These are phyloP conservation scores for Pezicula neosporulosa DNA, from an alignment of 2,329 filamentous ascomycete species.

Conservation along the genomic window DNA sequence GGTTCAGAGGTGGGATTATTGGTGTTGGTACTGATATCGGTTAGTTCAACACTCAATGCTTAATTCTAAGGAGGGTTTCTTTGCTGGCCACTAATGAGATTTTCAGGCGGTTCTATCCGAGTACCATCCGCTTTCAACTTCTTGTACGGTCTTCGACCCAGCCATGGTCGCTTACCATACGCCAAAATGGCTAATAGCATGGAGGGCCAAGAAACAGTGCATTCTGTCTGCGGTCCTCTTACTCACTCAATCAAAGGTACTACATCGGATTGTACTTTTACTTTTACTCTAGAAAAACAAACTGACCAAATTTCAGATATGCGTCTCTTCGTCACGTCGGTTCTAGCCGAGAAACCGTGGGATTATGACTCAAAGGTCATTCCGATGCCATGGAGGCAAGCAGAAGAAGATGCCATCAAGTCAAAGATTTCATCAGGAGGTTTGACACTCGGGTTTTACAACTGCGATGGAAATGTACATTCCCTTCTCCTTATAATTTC, in stretches of 20 bases:
- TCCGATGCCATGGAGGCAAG: conserved; percentile 33
- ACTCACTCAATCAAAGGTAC: conserved; percentile 35
- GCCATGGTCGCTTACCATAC: conserved; percentile 22
- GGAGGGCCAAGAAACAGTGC: conserved; percentile 40
- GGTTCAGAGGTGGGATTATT: conserved; percentile 20
- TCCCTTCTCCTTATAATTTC: neutral
- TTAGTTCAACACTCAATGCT: neutral
- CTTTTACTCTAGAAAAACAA: conserved; percentile 18
- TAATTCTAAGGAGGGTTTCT: no score
- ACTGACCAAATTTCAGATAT: conserved; percentile 24
- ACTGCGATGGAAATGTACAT: conserved; percentile 29
- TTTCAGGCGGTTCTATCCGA: conserved; percentile 28
- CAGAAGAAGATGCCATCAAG: conserved; percentile 26
- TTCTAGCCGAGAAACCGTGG: conserved; percentile 31
- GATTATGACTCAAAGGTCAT: conserved; percentile 33
- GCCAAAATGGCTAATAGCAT: conserved; percentile 30
- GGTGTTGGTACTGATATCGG: conserved; percentile 27
- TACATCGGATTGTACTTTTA: conserved; percentile 15
- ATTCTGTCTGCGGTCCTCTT: conserved; percentile 29
- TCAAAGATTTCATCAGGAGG: conserved; percentile 31
- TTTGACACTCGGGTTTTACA: conserved; percentile 32
- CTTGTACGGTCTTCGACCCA: conserved; percentile 33
- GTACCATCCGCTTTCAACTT: conserved; percentile 31
- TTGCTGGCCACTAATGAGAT: neutral
- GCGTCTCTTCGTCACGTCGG: conserved; percentile 30